Base-by-base conservation (phyloP, 2,329 filamentous ascomycete species). In the Nemania bipapillata region DNA sequence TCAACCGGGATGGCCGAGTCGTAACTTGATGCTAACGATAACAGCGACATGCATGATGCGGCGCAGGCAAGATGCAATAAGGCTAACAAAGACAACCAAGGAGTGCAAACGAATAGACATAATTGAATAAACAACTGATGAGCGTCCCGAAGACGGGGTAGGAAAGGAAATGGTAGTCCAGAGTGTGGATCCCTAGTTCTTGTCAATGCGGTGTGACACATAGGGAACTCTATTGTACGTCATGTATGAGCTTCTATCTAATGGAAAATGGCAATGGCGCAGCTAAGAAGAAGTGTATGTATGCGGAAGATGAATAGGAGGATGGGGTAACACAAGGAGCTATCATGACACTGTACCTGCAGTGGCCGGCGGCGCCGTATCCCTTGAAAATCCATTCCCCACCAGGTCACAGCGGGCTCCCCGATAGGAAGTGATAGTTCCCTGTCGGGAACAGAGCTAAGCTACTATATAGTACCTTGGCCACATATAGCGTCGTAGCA, bases 331-430 rank as follows among this genome's bases (percentile, higher is more conserved):
- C 61, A 61, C 42, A 53, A 35, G 42, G 24, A 61, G 66, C n/a
- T 32, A 20, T 52, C 17, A 42, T 55, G 28, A 24, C 26, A 37
- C 45, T 20, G 61, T 70, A 68, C 68, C 68, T 70, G 65, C 68
- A 68, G 68, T 47, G 54, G 52, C 47, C 68, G 68, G 68, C 60
- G 50, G 64, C 57, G 64, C 68, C 64, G 68, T 63, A 35, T 52
- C 37, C 42, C 52, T 65, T 40, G n/a, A 42, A 24, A 17, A 12
- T n/a, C 66, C 30, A 62, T 56, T 53, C 59, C 28, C 63, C 49
- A 64, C 63, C 32, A 60, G 54, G 37, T 56, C 42, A 63, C 59
- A 62, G 61, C 68, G 68, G 68, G 61, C 61, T 70, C 68, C 60
- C 68, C 68, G 68, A 70, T 56, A 65, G 57, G 52, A 45, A 52